These are phyloP conservation scores for Eleusine coracana DNA, from an alignment of 176 grass and related monocot species.

Conservation along the genomic window DNA sequence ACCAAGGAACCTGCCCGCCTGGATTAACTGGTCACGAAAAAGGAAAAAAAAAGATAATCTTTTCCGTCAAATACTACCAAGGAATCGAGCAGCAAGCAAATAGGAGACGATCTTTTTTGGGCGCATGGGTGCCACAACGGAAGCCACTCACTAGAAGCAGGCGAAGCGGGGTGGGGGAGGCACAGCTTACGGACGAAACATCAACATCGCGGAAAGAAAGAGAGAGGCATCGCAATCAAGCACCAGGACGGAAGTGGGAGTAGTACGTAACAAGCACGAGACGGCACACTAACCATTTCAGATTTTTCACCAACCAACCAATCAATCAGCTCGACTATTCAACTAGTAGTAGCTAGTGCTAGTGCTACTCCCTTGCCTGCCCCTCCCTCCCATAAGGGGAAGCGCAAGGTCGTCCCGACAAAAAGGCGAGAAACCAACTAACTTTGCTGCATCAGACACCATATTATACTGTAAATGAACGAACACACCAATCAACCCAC, in stretches of 20 bases:
- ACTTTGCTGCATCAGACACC: background rate
- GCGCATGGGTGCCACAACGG: conserved; percentile 47
- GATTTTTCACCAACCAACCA: background rate
- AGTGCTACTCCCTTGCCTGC: too few relatives aligned
- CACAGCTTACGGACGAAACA: conserved; percentile 39
- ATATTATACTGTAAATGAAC: background rate
- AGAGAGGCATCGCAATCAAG: conserved; percentile 35
- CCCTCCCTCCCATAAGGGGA: background rate
- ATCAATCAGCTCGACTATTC: background rate
- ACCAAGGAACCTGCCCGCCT: conserved; percentile 20
- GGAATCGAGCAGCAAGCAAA: conserved; percentile 28
- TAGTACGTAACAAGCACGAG: conserved; percentile 4
- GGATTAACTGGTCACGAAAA: conserved; percentile 27
- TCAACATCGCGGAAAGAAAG: conserved; percentile 36
- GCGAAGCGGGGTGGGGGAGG: background rate
- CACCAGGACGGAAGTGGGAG: background rate
- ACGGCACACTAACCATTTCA: conserved; percentile 8
- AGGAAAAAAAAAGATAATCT: background rate
- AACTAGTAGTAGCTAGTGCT: background rate
- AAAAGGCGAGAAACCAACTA: background rate
- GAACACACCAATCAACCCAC: conserved; percentile 17
- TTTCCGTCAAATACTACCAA: conserved; percentile 31
- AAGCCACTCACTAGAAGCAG: conserved; percentile 36
- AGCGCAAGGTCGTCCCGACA: background rate
- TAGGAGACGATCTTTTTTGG: conserved; percentile 24